Evolutionary conservation across 306 rosid genomes (phyloP).

Genomic region (Cicer judaicum): DNA sequence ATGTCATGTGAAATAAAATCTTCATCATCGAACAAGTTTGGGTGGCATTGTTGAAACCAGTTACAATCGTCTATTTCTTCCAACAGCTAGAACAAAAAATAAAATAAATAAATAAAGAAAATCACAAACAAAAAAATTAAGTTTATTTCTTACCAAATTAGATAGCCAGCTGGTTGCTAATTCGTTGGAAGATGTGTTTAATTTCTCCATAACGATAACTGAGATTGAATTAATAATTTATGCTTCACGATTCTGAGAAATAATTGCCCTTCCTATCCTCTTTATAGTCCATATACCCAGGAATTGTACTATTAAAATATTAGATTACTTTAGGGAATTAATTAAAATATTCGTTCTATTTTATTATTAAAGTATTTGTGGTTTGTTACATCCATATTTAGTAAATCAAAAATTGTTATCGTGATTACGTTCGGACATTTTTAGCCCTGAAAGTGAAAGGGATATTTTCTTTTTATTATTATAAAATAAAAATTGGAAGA

Average conservation of each 20-base stretch:
- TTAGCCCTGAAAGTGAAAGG: background rate
- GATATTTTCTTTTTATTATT: background rate
- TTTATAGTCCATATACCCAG: conserved; percentile 8
- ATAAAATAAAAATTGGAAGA: background rate
- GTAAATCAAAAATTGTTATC: background rate
- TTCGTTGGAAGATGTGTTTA: conserved; percentile 47
- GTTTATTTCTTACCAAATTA: conserved; percentile 54
- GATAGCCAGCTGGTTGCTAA: conserved; percentile 58
- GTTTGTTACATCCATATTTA: background rate
- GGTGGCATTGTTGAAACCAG: conserved; percentile 45
- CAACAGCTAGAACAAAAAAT: conserved; percentile 8
- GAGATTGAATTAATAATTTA: background rate
- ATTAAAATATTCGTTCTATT: background rate
- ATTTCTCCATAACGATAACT: conserved; percentile 4
- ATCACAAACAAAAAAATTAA: no score
- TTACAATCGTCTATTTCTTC: conserved; percentile 54
- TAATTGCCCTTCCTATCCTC: background rate
- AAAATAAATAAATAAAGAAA: background rate
- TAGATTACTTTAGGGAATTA: background rate
- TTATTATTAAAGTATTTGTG: background rate
- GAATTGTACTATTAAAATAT: background rate
- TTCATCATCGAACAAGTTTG: conserved; percentile 43
- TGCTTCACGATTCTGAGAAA: background rate
- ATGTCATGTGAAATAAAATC: conserved; percentile 47
- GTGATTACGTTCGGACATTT: background rate